Conservation (phyloP, 225 moss, liverwort and hornwort species). For the Rhytidiadelphus loreus region DNA sequence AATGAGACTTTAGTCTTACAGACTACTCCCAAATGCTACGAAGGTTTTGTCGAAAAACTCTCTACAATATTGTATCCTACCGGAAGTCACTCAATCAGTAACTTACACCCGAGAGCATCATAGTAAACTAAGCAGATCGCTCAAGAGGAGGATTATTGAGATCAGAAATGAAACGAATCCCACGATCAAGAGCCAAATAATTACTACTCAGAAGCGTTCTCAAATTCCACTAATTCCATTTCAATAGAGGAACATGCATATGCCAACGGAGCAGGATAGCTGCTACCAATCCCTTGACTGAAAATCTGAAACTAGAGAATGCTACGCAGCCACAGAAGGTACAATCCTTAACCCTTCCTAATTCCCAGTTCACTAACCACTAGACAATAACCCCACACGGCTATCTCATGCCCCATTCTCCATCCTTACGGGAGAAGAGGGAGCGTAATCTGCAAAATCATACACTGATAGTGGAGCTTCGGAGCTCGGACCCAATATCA, state of each 20-base stretch:
- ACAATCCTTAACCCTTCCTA: not conserved
- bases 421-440: not conserved
- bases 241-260: not conserved
- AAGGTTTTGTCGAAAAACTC: not conserved
- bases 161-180: not conserved
- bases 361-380: not conserved
- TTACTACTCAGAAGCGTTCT: not conserved
- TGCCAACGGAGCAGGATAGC: not conserved
- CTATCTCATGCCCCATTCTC: not conserved
- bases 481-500: not conserved
- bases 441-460: not conserved
- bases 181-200: not conserved
- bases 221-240: not conserved
- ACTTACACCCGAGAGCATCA: not conserved
- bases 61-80: not conserved
- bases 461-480: slow-evolving; percentile 1
- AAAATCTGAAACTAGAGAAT: not conserved
- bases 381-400: not conserved
- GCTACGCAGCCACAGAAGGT: not conserved
- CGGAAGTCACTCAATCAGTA: not conserved
- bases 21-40: not conserved
- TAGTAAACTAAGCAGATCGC: not conserved
- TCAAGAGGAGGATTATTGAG: not conserved
- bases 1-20: not conserved
- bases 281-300: not conserved